These are phyloP conservation scores for Fusarium ramigenum DNA, from an alignment of 2,329 filamentous ascomycete genomes.

Conservation along the genomic window DNA sequence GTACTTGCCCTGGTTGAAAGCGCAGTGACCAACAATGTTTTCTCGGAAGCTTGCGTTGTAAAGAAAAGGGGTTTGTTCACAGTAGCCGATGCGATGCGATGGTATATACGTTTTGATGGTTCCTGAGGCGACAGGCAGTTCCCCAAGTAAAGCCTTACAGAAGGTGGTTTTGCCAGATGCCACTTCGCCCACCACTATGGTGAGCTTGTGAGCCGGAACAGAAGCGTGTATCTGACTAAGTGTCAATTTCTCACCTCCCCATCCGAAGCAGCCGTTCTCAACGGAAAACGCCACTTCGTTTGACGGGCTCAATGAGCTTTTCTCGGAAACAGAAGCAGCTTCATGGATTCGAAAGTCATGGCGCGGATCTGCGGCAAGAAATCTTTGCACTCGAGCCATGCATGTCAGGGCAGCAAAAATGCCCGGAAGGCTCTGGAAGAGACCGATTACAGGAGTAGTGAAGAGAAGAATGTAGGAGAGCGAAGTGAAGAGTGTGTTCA, in stretches of 20 bases:
- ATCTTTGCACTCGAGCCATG: slow-evolving; percentile 49
- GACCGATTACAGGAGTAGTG: slow-evolving; percentile 42
- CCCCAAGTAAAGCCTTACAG: slow-evolving; percentile 49
- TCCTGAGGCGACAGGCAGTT: slow-evolving; percentile 38
- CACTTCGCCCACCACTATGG: slow-evolving; percentile 51
- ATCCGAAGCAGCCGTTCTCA: slow-evolving; percentile 38
- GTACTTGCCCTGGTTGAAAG: slow-evolving; percentile 47
- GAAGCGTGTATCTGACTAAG: slow-evolving; percentile 29
- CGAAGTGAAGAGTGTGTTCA: slow-evolving; percentile 46
- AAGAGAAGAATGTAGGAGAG: slow-evolving; percentile 50
- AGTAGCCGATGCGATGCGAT: slow-evolving; percentile 43
- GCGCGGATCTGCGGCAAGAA: slow-evolving; percentile 46
- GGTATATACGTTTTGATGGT: slow-evolving; percentile 19
- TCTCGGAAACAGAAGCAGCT: not conserved
- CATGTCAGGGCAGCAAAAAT: slow-evolving; percentile 48
- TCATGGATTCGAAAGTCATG: slow-evolving; percentile 33
- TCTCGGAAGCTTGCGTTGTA: slow-evolving; percentile 50
- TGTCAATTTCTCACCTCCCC: slow-evolving; percentile 39
- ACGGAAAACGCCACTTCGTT: slow-evolving; percentile 19
- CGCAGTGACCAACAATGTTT: slow-evolving; percentile 50
- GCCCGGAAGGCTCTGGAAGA: slow-evolving; percentile 48
- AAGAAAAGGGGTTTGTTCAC: slow-evolving; percentile 46
- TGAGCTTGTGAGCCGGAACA: slow-evolving; percentile 39
- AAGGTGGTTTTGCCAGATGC: slow-evolving; percentile 51
- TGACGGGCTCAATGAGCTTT: not conserved